Evolutionary conservation across 768 basidiomycete species (phyloP).

Genomic region (Favolaschia claudopus): DNA sequence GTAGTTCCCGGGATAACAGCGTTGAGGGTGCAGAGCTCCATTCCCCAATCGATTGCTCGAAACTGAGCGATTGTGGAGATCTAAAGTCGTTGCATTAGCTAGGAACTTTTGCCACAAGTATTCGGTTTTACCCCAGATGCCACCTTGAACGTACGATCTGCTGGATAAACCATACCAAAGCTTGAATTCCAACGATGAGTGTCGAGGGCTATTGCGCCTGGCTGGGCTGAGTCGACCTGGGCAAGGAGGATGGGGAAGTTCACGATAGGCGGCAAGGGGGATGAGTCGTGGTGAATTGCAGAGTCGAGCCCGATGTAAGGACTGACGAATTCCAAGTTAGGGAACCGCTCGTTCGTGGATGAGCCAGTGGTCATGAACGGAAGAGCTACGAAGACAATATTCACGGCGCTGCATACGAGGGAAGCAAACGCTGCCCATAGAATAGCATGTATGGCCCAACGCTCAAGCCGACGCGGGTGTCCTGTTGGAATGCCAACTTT

Average conservation of each 20-base stretch:
- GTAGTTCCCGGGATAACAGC: slow-evolving; percentile 1
- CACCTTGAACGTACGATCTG: background rate
- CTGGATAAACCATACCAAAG: background rate
- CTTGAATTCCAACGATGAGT: background rate
- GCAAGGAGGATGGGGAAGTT: no score
- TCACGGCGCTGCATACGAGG: background rate
- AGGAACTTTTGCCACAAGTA: no score
- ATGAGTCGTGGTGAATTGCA: no score
- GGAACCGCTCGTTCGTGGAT: background rate
- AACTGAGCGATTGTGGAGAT: slow-evolving; percentile 19
- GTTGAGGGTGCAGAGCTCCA: slow-evolving; percentile 12
- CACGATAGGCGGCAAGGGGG: no score
- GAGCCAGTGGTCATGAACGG: background rate
- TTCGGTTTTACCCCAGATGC: background rate
- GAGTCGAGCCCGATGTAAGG: background rate
- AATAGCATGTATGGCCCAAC: background rate
- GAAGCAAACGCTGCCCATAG: background rate
- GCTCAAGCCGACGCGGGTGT: background rate
- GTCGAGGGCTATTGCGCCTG: background rate
- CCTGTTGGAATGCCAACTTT: background rate
- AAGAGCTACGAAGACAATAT: background rate
- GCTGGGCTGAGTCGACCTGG: background rate
- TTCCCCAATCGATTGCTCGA: slow-evolving; percentile 19
- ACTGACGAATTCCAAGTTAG: background rate
- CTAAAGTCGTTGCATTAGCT: no score